phyloP scores from a whole-genome alignment of 2,329 filamentous ascomycete genomes.

The Celoporthe dispersa region DNA sequence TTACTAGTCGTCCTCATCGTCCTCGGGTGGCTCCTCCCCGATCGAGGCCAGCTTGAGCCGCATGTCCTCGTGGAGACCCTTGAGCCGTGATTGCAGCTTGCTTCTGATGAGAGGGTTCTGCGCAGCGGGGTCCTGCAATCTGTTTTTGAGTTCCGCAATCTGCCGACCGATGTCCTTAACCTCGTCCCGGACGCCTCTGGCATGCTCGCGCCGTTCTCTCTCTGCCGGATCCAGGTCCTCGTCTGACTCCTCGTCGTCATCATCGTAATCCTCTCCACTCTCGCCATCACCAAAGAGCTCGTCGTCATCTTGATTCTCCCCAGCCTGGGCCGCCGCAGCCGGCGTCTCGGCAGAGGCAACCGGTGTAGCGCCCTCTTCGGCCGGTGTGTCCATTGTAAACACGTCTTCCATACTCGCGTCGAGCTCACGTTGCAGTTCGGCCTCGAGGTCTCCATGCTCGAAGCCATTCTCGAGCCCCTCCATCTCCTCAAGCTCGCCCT shows the following conservation, averaged over 20 bases:
- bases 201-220: conserved; percentile 52
- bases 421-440: conserved; percentile 34
- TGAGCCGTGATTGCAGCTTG: conserved; percentile 56
- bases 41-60: conserved; percentile 42
- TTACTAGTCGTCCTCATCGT: conserved; percentile 36
- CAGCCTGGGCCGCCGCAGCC: conserved; percentile 48
- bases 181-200: conserved; percentile 60
- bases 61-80: conserved; percentile 47
- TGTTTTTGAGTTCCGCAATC: conserved; percentile 49
- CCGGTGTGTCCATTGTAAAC: conserved; percentile 58
- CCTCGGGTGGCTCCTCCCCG: conserved; percentile 36
- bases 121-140: conserved; percentile 50
- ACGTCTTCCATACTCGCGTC: conserved; percentile 48
- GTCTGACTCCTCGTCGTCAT: conserved; percentile 57
- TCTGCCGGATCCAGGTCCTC: conserved; percentile 60
- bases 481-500: conserved; percentile 42
- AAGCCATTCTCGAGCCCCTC: conserved; percentile 30
- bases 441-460: conserved; percentile 43
- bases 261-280: conserved; percentile 48
- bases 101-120: conserved; percentile 55
- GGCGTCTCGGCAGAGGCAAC: conserved; percentile 47
- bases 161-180: conserved; percentile 57
- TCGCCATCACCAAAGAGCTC: conserved; percentile 46
- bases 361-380: conserved; percentile 44
- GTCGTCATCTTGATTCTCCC: conserved; percentile 51